Conservation (phyloP, 768 basidiomycete species). For the Termitomyces sp. region DNA sequence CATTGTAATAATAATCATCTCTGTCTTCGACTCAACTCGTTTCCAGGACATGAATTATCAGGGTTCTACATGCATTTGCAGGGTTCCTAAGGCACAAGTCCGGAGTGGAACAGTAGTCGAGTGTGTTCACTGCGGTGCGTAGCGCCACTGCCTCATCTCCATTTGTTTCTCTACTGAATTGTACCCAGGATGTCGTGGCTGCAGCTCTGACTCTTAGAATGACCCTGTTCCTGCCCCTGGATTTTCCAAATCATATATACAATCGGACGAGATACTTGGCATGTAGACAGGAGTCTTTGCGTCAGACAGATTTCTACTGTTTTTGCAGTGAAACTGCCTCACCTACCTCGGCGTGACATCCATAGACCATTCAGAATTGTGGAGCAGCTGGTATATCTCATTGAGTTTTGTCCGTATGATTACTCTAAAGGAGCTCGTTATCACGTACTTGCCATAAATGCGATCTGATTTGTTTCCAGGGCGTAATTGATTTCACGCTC, state of each 20-base stretch:
- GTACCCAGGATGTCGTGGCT: slow-evolving; percentile 75
- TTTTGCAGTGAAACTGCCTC: background rate
- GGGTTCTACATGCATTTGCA: slow-evolving; percentile 96
- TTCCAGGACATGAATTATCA: slow-evolving; percentile 97
- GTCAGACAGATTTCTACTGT: background rate
- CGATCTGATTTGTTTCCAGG: slow-evolving; percentile 5
- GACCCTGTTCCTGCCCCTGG: background rate
- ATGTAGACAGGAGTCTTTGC: background rate
- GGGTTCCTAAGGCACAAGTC: slow-evolving; percentile 93
- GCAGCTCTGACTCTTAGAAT: slow-evolving; percentile 76
- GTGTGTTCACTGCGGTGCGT: slow-evolving; percentile 94
- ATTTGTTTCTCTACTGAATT: slow-evolving; percentile 9
- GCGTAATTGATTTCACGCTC: background rate
- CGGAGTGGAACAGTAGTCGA: slow-evolving; percentile 89
- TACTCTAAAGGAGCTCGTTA: background rate
- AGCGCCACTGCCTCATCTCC: background rate
- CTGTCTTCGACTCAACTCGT: background rate
- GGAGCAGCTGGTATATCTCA: background rate
- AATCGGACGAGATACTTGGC: background rate
- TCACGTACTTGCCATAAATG: slow-evolving; percentile 3
- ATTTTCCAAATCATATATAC: background rate
- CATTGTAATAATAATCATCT: slow-evolving; percentile 5
- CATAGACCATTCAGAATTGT: background rate
- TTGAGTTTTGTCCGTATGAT: background rate
- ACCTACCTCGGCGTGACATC: background rate